Evolutionary conservation across 176 grass and related monocot genomes (phyloP).

Genomic region (Phoenix roebelenii): DNA sequence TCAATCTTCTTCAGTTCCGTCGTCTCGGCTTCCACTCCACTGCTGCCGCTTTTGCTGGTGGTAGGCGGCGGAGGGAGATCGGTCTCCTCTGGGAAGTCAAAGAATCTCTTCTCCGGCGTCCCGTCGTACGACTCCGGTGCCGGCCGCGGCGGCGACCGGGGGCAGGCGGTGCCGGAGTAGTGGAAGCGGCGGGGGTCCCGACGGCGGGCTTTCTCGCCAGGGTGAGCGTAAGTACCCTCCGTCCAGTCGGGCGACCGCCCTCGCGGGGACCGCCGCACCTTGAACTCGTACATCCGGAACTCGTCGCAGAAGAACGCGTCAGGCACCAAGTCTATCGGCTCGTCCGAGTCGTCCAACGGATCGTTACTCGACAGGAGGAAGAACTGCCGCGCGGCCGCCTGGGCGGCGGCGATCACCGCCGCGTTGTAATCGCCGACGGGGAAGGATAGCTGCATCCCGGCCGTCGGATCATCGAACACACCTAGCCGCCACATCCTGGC

Average conservation of each 20-base stretch:
- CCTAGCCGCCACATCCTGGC: too few species aligned
- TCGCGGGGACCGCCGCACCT: constrained; percentile 10
- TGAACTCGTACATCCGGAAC: constrained; percentile 19
- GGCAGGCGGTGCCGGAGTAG: constrained; percentile 8
- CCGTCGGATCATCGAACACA: too few species aligned
- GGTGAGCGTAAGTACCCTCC: constrained; percentile 7
- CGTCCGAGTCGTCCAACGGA: too few species aligned
- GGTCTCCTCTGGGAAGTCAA: constrained; percentile 69
- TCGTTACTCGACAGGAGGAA: too few species aligned
- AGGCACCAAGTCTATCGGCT: too few species aligned
- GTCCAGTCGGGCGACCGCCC: constrained; percentile 1
- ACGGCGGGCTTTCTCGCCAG: constrained; percentile 1
- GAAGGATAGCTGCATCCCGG: too few species aligned
- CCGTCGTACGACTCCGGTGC: constrained; percentile 3
- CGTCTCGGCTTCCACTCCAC: not conserved
- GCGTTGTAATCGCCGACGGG: too few species aligned
- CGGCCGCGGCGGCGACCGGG: not conserved
- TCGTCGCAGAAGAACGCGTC: not conserved
- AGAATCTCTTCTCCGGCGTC: constrained; percentile 53
- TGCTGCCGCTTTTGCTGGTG: not conserved
- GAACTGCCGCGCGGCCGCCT: too few species aligned
- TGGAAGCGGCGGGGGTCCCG: constrained; percentile 1
- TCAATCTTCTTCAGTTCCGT: constrained; percentile 49
- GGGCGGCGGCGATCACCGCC: too few species aligned
- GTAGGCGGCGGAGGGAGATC: not conserved